Evolutionary conservation across 176 grass and related monocot species (phyloP), one percentile per base, ranked within the genome.

Genomic region (Rhynchospora breviuscula): DNA sequence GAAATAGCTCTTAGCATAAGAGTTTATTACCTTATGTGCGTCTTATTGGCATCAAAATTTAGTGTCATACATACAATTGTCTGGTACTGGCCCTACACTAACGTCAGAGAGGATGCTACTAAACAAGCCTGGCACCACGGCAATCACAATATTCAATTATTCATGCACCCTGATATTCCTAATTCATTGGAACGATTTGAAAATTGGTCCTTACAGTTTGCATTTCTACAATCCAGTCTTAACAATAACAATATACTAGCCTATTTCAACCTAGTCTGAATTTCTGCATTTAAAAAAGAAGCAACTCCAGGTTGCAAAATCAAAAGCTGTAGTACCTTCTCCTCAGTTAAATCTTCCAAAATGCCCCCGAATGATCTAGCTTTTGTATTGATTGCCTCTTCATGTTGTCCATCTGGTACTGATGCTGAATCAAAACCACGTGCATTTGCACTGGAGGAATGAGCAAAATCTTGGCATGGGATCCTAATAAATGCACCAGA

Each of bases 391-490:
- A 86, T 23, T 76, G 75, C 84, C 8, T 65, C 83, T 23, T 81
- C 67, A 13, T 43, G 71, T 46, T 84, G 81, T 73, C 25, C 43
- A 84, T 90, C 81, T 61, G 83, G 79, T 85, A 83, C 79, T 67
- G 75, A 72, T 83, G 62, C 86, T 64, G 77, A 66, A 23, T 81
- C 77, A 85, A 79, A 26, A 8, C 29, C 85, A 47, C 59, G 49
- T 63, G 18, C 79, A 83, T 83, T 49, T 56, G 66, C 53, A 83
- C 66, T 68, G 81, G 85, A 78, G 62, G 82, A 58, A 61, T 18
- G 79, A 51, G 78, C 59, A 52, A 97, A 85, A 91, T 97, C 87
- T 91, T 89, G 56, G 70, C 94, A 97, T 6, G 94, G 91, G 79
- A 97, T 87, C 79, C 81, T 85, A 56, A 97, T 68, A 56, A 88